Evolutionary conservation across 257 asterid genomes (phyloP).

Genomic region (Phtheirospermum japonicum): DNA sequence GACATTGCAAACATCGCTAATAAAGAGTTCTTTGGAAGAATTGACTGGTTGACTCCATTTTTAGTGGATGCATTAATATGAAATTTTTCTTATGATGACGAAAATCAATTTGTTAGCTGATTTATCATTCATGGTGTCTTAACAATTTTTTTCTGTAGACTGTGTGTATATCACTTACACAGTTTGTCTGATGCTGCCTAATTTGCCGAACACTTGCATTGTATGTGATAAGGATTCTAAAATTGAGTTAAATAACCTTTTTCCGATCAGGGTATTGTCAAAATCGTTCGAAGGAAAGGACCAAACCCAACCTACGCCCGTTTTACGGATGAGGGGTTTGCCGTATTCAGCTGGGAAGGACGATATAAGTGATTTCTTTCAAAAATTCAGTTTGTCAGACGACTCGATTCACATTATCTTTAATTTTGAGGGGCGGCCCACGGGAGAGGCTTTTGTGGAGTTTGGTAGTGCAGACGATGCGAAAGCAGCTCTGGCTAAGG

Average conservation of each 20-base stretch:
- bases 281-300: slow-evolving; percentile 64
- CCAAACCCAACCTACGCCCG: slow-evolving; percentile 47
- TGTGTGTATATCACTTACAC: too few relatives aligned
- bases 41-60: too few relatives aligned
- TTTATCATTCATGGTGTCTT: slow-evolving; percentile 3
- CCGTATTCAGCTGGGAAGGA: slow-evolving; percentile 92
- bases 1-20: too few relatives aligned
- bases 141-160: too few relatives aligned
- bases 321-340: slow-evolving; percentile 58
- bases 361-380: slow-evolving; percentile 79
- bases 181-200: too few relatives aligned
- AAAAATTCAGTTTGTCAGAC: slow-evolving; percentile 57
- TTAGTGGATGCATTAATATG: too few relatives aligned
- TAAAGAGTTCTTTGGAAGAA: too few relatives aligned
- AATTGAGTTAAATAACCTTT: neutral
- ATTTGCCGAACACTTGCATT: neutral
- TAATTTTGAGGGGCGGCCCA: slow-evolving; percentile 70
- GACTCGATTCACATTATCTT: slow-evolving; percentile 58
- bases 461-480: slow-evolving; percentile 68
- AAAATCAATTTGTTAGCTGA: neutral
- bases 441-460: slow-evolving; percentile 94
- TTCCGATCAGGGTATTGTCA: slow-evolving; percentile 46
- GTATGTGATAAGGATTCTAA: slow-evolving; percentile 1
- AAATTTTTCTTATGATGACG: too few relatives aligned
- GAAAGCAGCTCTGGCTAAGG: slow-evolving; percentile 75